A percentile compares a stretch with the other conserved stretches of the same genome.
These are phyloP conservation scores for Bruguiera sexangula DNA, from an alignment of 345 rosid genomes.

Conservation along the genomic window DNA sequence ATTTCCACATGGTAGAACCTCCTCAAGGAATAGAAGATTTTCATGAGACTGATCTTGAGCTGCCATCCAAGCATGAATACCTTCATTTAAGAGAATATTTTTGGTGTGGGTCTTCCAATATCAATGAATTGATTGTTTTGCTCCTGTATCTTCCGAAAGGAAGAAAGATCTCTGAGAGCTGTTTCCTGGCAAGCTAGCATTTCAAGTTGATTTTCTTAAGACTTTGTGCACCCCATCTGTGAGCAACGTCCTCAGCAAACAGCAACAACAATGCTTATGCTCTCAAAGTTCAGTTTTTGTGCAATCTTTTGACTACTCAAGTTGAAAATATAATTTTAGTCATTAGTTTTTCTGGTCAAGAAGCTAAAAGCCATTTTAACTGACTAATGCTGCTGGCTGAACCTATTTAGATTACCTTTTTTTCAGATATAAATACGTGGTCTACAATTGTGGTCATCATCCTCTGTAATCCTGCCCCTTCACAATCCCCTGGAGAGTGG, in stretches of 20 bases:
- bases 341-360: background rate
- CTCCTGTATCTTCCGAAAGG: too few species aligned
- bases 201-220: background rate
- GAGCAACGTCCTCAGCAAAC: background rate
- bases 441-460: background rate
- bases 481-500: too few species aligned
- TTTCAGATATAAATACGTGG: background rate
- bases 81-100: too few species aligned
- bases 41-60: too few species aligned
- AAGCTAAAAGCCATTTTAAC: background rate
- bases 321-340: background rate
- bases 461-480: background rate
- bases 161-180: too few species aligned
- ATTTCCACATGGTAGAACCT: too few species aligned
- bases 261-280: background rate
- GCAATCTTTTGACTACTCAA: background rate
- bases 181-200: background rate
- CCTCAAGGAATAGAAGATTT: too few species aligned
- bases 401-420: background rate
- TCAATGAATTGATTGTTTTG: too few species aligned
- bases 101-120: too few species aligned
- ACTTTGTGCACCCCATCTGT: background rate
- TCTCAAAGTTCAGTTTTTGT: background rate
- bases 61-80: too few species aligned
- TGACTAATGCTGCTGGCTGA: background rate